Evolutionary conservation across 495 filamentous ascomycete species (phyloP).

Genomic region (Penicillium tannophilum): DNA sequence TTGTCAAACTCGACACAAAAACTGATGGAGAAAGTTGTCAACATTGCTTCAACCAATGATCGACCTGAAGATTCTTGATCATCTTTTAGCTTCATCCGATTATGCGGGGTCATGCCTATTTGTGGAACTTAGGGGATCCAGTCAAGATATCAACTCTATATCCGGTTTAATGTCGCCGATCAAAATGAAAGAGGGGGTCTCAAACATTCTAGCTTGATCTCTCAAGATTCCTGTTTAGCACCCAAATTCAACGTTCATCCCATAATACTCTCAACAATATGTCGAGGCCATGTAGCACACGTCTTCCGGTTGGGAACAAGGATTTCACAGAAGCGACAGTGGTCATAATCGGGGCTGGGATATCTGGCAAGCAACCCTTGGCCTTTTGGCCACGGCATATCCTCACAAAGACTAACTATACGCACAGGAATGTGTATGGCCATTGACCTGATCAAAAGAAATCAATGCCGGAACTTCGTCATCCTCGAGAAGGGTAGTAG

Average conservation of each 20-base stretch:
- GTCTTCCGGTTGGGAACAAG: slow-evolving; percentile 30
- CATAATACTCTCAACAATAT: slow-evolving; percentile 9
- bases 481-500: slow-evolving; percentile 56
- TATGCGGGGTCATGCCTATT: no score
- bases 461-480: slow-evolving; percentile 56
- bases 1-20: neutral
- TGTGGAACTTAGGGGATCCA: no score
- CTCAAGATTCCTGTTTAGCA: neutral
- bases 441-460: slow-evolving; percentile 57
- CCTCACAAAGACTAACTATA: neutral
- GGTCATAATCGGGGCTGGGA: slow-evolving; percentile 57
- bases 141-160: no score
- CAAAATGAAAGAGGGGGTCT: no score
- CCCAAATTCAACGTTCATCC: neutral
- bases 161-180: no score
- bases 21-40: neutral
- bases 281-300: slow-evolving; percentile 11
- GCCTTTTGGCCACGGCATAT: neutral
- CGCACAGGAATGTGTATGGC: slow-evolving; percentile 55
- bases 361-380: slow-evolving; percentile 35
- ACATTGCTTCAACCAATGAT: no score
- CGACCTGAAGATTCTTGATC: no score
- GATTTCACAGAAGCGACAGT: slow-evolving; percentile 49
- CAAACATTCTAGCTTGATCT: no score
- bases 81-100: no score